These are phyloP conservation scores for Dioscorea dumetorum DNA, from an alignment of 106 monocot genomes.

Conservation along the genomic window DNA sequence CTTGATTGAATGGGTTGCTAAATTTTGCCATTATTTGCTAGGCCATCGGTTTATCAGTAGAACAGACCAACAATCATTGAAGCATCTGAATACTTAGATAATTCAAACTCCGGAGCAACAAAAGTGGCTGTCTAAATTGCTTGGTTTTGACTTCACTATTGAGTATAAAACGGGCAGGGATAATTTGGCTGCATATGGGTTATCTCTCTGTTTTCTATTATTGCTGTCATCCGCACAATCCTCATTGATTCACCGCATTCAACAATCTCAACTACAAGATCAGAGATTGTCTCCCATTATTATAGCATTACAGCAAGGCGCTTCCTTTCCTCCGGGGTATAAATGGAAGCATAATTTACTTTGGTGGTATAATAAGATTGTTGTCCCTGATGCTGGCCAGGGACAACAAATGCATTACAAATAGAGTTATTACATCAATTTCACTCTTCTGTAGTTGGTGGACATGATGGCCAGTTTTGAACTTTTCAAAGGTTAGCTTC, in stretches of 20 bases:
- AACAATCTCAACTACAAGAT: background rate
- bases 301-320: background rate
- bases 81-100: too few relatives aligned
- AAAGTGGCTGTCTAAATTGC: too few relatives aligned
- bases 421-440: background rate
- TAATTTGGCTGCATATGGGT: background rate
- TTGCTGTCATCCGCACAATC: too few relatives aligned
- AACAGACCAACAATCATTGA: too few relatives aligned
- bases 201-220: too few relatives aligned
- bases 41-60: too few relatives aligned
- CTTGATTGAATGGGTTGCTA: too few relatives aligned
- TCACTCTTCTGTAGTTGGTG: background rate
- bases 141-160: background rate
- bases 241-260: too few relatives aligned
- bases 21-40: too few relatives aligned
- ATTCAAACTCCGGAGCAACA: too few relatives aligned
- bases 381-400: background rate
- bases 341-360: background rate
- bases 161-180: background rate
- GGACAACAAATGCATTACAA: background rate
- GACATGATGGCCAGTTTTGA: background rate
- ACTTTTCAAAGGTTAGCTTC: background rate
- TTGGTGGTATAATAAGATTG: background rate
- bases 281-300: background rate
- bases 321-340: too few relatives aligned